Evolutionary conservation across 2,329 filamentous ascomycete species (phyloP).

Genomic region (Teratosphaeria epicoccoides): DNA sequence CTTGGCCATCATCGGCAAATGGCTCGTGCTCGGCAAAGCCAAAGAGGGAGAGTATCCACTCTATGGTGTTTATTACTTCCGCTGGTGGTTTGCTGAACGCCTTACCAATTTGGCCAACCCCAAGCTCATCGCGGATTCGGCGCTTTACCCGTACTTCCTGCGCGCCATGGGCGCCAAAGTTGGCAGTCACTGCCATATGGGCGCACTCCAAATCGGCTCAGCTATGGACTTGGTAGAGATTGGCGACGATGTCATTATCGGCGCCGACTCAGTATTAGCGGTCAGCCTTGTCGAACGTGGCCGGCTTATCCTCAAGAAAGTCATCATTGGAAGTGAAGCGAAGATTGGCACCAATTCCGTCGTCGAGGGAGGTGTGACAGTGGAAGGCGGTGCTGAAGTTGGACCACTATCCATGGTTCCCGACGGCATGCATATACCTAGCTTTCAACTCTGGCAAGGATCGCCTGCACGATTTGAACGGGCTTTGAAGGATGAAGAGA

Average conservation of each 20-base stretch:
- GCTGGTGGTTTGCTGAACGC: conserved; percentile 43
- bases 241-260: conserved; percentile 16
- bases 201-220: conserved; percentile 12
- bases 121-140: background rate
- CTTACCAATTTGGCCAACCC: conserved; percentile 3
- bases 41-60: conserved; percentile 45
- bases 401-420: conserved; percentile 15
- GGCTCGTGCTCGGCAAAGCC: conserved; percentile 44
- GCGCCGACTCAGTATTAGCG: conserved; percentile 11
- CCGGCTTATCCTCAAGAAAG: conserved; percentile 14
- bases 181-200: conserved; percentile 14
- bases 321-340: conserved; percentile 11
- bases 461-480: background rate
- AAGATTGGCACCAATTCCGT: conserved; percentile 14
- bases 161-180: conserved; percentile 9
- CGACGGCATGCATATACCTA: conserved; percentile 4
- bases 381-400: conserved; percentile 16
- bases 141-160: background rate
- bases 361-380: conserved; percentile 14
- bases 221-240: conserved; percentile 16
- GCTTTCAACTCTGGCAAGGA: background rate
- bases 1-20: conserved; percentile 41
- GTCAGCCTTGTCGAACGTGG: conserved; percentile 16
- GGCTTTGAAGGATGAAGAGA: background rate
- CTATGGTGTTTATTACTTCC: conserved; percentile 47